Evolutionary conservation across 768 basidiomycete species (phyloP).

Genomic region (Daedalea quercina): DNA sequence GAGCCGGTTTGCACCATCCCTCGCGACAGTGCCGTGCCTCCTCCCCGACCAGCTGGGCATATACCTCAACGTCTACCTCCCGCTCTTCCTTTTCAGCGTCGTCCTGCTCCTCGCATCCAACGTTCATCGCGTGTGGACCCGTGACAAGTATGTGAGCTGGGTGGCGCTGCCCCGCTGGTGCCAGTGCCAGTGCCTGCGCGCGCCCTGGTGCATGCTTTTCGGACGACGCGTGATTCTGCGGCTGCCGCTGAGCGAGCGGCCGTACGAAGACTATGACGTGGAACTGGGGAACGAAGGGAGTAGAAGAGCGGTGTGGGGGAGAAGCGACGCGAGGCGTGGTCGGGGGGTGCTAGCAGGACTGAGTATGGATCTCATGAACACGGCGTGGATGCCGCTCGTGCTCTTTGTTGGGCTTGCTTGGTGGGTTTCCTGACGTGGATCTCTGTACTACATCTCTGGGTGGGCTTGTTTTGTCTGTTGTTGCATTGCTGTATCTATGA

Average conservation of each 20-base stretch:
- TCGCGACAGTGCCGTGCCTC: constrained; percentile 61
- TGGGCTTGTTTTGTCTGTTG: no score
- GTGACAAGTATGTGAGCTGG: constrained; percentile 6
- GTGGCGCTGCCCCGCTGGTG: constrained; percentile 17
- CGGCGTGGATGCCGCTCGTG: constrained; percentile 31
- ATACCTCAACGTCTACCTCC: constrained; percentile 68
- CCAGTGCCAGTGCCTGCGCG: constrained; percentile 10
- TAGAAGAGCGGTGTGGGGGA: neutral
- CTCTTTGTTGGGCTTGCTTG: constrained; percentile 27
- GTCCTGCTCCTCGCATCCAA: constrained; percentile 31
- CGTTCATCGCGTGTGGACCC: constrained; percentile 16
- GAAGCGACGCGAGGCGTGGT: constrained; percentile 7
- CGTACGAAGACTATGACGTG: neutral
- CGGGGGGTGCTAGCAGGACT: constrained; percentile 24
- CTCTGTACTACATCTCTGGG: no score
- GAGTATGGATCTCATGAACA: constrained; percentile 23
- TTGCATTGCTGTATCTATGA: no score
- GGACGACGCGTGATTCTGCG: constrained; percentile 2
- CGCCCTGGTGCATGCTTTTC: constrained; percentile 3
- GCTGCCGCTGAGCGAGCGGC: neutral
- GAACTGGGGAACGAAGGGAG: constrained; percentile 6
- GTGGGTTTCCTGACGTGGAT: constrained; percentile 26
- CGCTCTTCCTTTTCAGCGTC: constrained; percentile 57
- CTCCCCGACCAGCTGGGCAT: constrained; percentile 82
- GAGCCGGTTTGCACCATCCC: constrained; percentile 26